Base-by-base conservation (phyloP, 2,329 filamentous ascomycete species). In the Sclerotinia minor region DNA sequence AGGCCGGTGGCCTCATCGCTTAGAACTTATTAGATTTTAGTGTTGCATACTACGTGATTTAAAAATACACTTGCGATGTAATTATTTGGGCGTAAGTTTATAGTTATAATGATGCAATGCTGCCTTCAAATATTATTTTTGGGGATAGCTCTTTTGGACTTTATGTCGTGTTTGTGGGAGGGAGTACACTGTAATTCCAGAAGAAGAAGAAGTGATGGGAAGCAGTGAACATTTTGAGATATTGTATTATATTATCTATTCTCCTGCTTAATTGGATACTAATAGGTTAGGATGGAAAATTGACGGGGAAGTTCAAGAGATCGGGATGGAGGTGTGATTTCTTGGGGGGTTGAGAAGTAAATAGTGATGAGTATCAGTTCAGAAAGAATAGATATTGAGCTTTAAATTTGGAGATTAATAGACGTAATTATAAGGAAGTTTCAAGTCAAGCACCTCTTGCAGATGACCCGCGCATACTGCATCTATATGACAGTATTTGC, bases 271-370 rank as follows among this genome's bases (percentile, higher is more conserved):
- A 17, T 58, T 21, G 5, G 35, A 17, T 41, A 41, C 17, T 19
- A 9, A 26, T 26, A 5, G 0, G 29, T 3, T 7, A 29, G 5
- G 29, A 26, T 5, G 26, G 15, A 24, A 6, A 15, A n/a, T 11
- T 11, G 7, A 15, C 2, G 9, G 1, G 4, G 1, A 52, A 26
- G 15, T 1, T 2, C n/a, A 13, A 52, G 0, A 5, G 24, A 29
- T 3, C 5, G 11, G 13, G 17, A 29, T 1, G 17, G 19, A 8
- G 24, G 17, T 6, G 19, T 29, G 24, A 24, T 26, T 13, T 15
- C 17, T 5, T 17, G 13, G 13, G 13, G 13, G 13, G 13, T 4
- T 15, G 24, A 29, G 17, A 52, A 15, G 4, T 15, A 13, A 52
- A 17, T 4, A 29, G 13, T 52, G 49, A 17, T 52, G 24, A 26